Percentiles rank a stretch among this genome's conserved stretches.
These are phyloP conservation scores for Fusarium setosum DNA, from an alignment of 2,329 filamentous ascomycete species.

Conservation along the genomic window DNA sequence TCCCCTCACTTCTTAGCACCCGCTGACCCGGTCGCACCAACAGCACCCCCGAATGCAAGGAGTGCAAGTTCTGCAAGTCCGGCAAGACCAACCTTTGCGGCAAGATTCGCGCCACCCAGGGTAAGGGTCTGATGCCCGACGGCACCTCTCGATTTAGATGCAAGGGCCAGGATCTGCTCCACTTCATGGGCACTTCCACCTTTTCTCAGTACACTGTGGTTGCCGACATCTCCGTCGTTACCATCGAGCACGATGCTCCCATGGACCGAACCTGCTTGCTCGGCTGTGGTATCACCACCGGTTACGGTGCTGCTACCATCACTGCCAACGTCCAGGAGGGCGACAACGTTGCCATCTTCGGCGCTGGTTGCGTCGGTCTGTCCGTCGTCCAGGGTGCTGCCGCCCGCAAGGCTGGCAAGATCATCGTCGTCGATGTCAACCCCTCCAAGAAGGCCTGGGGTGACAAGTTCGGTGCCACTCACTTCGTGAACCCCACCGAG, in stretches of 20 bases:
- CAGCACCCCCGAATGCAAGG: constrained; percentile 94
- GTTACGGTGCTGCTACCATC: constrained; percentile 94
- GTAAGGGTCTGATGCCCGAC: constrained; percentile 96
- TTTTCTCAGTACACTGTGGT: constrained; percentile 99
- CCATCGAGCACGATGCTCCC: constrained; percentile 88
- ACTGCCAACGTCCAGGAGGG: constrained; percentile 93
- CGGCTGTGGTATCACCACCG: constrained; percentile 98
- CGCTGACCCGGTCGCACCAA: constrained; percentile 17
- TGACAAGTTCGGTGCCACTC: constrained; percentile 93
- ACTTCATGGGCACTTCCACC: constrained; percentile 99
- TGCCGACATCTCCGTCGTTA: constrained; percentile 97
- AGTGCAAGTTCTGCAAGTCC: constrained; percentile 99
- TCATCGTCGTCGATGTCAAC: constrained; percentile 84
- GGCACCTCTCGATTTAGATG: constrained; percentile 94
- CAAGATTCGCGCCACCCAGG: constrained; percentile 98
- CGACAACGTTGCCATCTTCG: constrained; percentile 91
- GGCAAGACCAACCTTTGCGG: constrained; percentile 99
- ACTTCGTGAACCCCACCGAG: constrained; percentile 95
- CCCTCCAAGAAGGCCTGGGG: constrained; percentile 91
- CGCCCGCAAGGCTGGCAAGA: constrained; percentile 81
- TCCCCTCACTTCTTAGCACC: neutral
- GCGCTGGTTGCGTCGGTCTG: constrained; percentile 94
- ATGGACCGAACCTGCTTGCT: constrained; percentile 97
- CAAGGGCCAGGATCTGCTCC: constrained; percentile 93
- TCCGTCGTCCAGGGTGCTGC: constrained; percentile 95